Percentiles rank a stretch among this genome's conserved stretches.
These are phyloP conservation scores for Neopestalotiopsis sp. DNA, from an alignment of 2,329 filamentous ascomycete genomes.

Conservation along the genomic window DNA sequence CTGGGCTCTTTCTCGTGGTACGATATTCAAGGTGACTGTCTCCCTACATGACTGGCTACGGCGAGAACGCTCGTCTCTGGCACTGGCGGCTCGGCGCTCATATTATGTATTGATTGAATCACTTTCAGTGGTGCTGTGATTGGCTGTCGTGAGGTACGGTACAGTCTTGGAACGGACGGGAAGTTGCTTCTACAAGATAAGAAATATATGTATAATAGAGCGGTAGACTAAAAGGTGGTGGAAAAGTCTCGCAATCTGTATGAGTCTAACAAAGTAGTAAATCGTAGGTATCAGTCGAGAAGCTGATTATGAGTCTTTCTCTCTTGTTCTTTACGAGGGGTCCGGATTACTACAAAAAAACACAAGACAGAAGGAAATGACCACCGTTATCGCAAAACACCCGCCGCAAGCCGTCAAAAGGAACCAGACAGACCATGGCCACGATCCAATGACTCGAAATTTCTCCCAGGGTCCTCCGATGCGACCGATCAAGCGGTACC, in stretches of 20 bases:
- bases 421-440: neutral
- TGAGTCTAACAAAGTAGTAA: neutral
- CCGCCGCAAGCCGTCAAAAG: constrained; percentile 9
- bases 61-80: constrained; percentile 76
- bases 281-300: neutral
- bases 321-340: neutral
- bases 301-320: neutral
- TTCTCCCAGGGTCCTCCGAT: constrained; percentile 11
- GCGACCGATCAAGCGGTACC: neutral
- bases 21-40: neutral
- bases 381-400: constrained; percentile 4
- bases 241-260: neutral
- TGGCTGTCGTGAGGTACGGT: neutral
- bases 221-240: neutral
- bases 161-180: neutral
- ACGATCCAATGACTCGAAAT: constrained; percentile 18
- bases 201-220: neutral
- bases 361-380: neutral
- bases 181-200: neutral
- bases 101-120: constrained; percentile 23
- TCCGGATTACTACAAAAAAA: neutral
- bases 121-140: neutral
- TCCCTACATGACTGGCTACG: constrained; percentile 85
- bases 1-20: constrained; percentile 44
- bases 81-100: constrained; percentile 48